phyloP scores from a whole-genome alignment of 306 rosid genomes.

The Pachyrhizus erosus region DNA sequence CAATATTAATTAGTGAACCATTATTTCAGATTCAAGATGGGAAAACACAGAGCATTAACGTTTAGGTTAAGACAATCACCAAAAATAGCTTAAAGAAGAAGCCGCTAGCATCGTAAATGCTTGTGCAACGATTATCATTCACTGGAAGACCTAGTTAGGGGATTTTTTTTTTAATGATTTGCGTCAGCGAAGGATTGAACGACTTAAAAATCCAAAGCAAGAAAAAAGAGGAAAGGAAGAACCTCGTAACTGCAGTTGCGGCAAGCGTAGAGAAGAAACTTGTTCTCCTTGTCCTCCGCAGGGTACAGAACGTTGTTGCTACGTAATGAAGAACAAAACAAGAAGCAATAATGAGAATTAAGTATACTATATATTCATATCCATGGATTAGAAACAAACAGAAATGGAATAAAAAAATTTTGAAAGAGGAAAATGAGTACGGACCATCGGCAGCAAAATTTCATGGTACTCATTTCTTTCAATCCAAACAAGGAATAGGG shows the following conservation, averaged over 20 bases:
- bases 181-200: background rate
- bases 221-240: constrained; percentile 6
- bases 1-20: background rate
- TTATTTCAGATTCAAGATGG: background rate
- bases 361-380: background rate
- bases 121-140: background rate
- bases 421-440: constrained; percentile 8
- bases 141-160: background rate
- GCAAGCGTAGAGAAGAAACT: constrained; percentile 78
- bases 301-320: constrained; percentile 90
- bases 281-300: constrained; percentile 70
- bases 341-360: background rate
- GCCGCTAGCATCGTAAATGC: background rate
- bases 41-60: background rate
- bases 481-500: background rate
- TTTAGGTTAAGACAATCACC: background rate
- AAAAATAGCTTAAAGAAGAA: background rate
- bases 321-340: background rate
- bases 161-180: background rate
- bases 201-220: background rate
- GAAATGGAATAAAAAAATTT: background rate
- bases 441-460: constrained; percentile 85
- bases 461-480: constrained; percentile 79
- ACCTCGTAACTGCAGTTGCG: constrained; percentile 86
- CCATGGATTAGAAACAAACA: background rate